A percentile compares a stretch with the other conserved stretches of the same genome.
Conservation (phyloP, 306 rosid genomes). For the Cicer arietinum region DNA sequence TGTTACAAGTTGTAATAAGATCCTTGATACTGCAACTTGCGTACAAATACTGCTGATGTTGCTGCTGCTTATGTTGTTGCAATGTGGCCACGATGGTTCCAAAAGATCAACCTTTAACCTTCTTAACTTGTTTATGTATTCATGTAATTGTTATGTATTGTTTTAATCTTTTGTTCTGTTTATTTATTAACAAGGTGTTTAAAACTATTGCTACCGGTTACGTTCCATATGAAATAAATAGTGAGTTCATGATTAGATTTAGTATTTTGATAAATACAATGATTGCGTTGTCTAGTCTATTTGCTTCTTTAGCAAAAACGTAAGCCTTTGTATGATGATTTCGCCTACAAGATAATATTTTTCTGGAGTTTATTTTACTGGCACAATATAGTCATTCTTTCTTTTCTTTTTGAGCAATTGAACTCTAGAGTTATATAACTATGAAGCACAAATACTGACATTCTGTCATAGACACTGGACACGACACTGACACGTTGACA, state of each 20-base stretch:
- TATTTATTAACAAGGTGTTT: neutral
- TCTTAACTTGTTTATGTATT: neutral
- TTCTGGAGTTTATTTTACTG: neutral
- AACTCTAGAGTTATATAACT: neutral
- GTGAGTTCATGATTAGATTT: neutral
- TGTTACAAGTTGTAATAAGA: neutral
- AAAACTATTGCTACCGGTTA: neutral
- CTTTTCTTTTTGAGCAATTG: neutral
- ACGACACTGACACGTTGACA: no score
- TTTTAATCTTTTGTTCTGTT: conserved; percentile 9
- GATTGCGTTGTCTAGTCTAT: neutral
- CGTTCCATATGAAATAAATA: conserved; percentile 9
- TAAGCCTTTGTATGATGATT: neutral
- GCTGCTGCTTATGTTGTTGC: neutral
- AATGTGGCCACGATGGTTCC: no score
- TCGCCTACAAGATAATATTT: neutral
- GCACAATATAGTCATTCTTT: neutral
- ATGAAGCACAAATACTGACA: neutral
- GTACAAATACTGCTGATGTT: neutral
- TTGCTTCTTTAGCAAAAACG: neutral
- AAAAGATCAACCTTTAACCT: no score
- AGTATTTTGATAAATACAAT: neutral
- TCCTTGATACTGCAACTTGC: neutral
- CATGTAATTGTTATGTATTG: neutral
- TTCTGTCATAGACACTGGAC: no score